phyloP scores from a whole-genome alignment of 257 asterid species.

The Eucommia ulmoides region DNA sequence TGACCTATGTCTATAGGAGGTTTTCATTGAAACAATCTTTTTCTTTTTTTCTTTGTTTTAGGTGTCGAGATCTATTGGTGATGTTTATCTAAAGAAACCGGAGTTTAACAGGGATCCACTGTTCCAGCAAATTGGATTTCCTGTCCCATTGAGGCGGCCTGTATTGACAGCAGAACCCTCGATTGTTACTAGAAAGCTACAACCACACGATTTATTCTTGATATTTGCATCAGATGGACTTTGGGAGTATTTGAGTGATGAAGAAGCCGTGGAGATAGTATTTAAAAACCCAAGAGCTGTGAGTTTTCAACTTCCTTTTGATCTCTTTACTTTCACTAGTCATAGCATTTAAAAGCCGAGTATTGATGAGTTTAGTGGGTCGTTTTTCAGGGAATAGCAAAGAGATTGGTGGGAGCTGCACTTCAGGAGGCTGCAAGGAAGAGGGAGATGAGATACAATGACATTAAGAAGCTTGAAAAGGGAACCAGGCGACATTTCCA shows the following conservation, averaged over 20 bases:
- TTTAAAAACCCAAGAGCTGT: conserved; percentile 70
- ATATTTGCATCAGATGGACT: conserved; percentile 98
- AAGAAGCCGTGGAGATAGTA: conserved; percentile 76
- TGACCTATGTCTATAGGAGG: too few relatives aligned
- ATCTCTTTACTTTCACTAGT: background rate
- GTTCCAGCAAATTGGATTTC: conserved; percentile 42
- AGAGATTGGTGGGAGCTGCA: conserved; percentile 81
- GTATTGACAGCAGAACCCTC: conserved; percentile 87
- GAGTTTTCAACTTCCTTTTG: conserved; percentile 16
- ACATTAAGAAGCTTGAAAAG: conserved; percentile 68
- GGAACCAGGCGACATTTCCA: conserved; percentile 89
- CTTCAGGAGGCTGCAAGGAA: conserved; percentile 78
- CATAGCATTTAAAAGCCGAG: background rate
- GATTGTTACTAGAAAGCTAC: conserved; percentile 55
- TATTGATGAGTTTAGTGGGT: background rate
- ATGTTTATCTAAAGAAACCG: conserved; percentile 80
- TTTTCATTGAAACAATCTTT: too few relatives aligned
- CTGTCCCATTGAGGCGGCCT: conserved; percentile 69
- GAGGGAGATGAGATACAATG: conserved; percentile 76
- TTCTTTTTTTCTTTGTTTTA: too few relatives aligned
- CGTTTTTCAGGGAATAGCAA: conserved; percentile 74
- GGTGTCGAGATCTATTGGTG: conserved; percentile 98
- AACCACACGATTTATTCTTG: conserved; percentile 67
- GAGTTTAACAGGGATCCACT: conserved; percentile 71
- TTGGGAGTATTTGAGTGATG: conserved; percentile 87